Base-by-base conservation (phyloP, 2,329 filamentous ascomycete genomes). In the Thielaviopsis euricoi region DNA sequence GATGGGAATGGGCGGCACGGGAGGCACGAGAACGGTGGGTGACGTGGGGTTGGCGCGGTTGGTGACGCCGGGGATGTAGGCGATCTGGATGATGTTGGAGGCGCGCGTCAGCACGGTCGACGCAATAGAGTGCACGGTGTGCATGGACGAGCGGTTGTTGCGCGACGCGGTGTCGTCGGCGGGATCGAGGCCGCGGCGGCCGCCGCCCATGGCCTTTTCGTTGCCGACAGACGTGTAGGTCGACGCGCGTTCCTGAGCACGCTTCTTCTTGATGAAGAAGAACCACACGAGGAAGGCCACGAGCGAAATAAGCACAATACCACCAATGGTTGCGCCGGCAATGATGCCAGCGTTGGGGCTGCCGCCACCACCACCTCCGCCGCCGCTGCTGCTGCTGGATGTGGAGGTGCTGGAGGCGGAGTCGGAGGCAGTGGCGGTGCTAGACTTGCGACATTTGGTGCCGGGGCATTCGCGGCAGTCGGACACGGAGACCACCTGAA, bases 1-100 rank as follows among this genome's bases (percentile, higher is more conserved):
- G 64, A 80, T 82, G 52, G 93, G 91, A 61, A 97, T 89, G 17
- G 91, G 89, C 49, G 93, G 93, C 4, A 98, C 90, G 0, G 91
- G 91, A n/a, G 90, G 89, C 4, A 94, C 86, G 55, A 91, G 79
- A 21, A 89, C 74, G 46, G 82, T 83, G 2, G 88, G 87, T 0
- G 89, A 91, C n/a, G 86, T 84, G 5, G 87, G 86, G 7, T 85
- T 83, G 13, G 90, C 89, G 64, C 91, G 82, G 72, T 96, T 96
- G 61, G 89, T 96, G 65, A 97, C 90, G 61, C 93, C 93, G 15
- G 93, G 93, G 63, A 98, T 97, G 70, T 97, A 98, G 58, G 93
- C 93, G 71, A 98, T 98, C 72, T 97, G 93, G 66, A 98, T 98
- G 68, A 98, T 91, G 74, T 98, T 98, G 66, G 93, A 97, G 53